Percentiles rank a stretch among this genome's conserved stretches.
Evolutionary conservation across 2,329 filamentous ascomycete genomes (phyloP).

Genomic region (Xylariales sp.): DNA sequence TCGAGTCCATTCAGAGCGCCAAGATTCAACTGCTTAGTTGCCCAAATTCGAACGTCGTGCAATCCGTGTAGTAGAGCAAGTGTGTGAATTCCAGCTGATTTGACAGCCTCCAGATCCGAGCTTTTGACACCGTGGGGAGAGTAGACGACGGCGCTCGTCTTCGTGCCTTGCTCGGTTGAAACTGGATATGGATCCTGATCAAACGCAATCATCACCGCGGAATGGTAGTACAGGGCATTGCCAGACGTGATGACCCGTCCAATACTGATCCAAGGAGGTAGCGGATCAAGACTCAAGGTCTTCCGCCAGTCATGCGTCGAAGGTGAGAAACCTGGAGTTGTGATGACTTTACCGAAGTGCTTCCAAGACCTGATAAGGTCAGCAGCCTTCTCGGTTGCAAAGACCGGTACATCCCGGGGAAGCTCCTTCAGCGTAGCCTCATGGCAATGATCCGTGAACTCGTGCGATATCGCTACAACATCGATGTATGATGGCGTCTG

Average conservation of each 20-base stretch:
- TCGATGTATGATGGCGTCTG: conserved; percentile 42
- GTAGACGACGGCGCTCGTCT: conserved; percentile 46
- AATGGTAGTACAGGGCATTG: conserved; percentile 57
- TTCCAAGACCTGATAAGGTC: conserved; percentile 51
- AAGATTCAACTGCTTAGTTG: conserved; percentile 55
- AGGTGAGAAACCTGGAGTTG: conserved; percentile 40
- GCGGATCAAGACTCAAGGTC: conserved; percentile 19
- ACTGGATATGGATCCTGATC: conserved; percentile 15
- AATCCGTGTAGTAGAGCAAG: conserved; percentile 61
- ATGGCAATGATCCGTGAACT: conserved; percentile 67
- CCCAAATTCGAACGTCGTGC: conserved; percentile 51
- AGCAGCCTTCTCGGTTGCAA: conserved; percentile 56
- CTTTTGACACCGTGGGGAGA: conserved; percentile 57
- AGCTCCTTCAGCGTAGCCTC: conserved; percentile 55
- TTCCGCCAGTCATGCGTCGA: conserved; percentile 19
- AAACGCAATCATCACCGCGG: conserved; percentile 56
- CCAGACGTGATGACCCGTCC: conserved; percentile 48
- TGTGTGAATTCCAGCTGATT: conserved; percentile 38
- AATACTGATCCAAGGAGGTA: conserved; percentile 60
- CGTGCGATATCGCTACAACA: conserved; percentile 55
- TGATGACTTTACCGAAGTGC: conserved; percentile 53
- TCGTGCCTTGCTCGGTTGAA: conserved; percentile 10
- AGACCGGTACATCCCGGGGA: conserved; percentile 47
- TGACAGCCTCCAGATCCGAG: conserved; percentile 39
- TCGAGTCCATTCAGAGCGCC: conserved; percentile 58